Base-by-base conservation (phyloP, 2,329 filamentous ascomycete genomes). In the Botrytis aclada region DNA sequence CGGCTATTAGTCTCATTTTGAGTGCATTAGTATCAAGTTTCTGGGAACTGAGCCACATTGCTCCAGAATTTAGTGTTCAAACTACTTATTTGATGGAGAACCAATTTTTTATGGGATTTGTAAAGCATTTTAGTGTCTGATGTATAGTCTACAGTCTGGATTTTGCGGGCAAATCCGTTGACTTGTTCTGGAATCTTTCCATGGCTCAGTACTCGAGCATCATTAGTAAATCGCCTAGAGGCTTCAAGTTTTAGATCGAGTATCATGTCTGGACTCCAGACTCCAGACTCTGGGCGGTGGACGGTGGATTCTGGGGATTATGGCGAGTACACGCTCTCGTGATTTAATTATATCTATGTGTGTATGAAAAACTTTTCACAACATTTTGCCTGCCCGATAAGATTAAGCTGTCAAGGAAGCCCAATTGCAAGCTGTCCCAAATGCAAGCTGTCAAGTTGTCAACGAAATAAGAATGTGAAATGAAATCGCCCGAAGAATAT, bases 1-100 rank as follows among this genome's bases (percentile, higher is more conserved):
- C 65, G 65, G 65, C 65, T 67, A 67, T 41, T 67, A 67, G 65
- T 41, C 29, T 29, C 16, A 16, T 29, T 67, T 56, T 39, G 20
- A 20, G 34, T 56, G 51, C n/a, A 39, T 54, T 29, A 54, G 32
- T 54, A 34, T 16, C n/a, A 54, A 56, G n/a, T 29, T 56, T 56
- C 12, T n/a, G 9, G 43, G 45, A 25, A 51, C 25, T 67, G 32
- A 67, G 65, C 47, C 47, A 67, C 47, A 56, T 20, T 32, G 39
- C 25, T 37, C 39, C 45, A 25, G 47, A 18, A 29, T 32, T 34
- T 66, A 18, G 22, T n/a, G 32, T 47, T 8, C 1, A 39, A 18
- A 37, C 34, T 39, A 39, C 22, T 39, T 66, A 54, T 39, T 39
- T 39, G n/a, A 37, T 39, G 43, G 45, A n/a, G 64, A 32, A 34